These are phyloP conservation scores for Penicillium sp. DNA, from an alignment of 2,329 filamentous ascomycete species.

Conservation along the genomic window DNA sequence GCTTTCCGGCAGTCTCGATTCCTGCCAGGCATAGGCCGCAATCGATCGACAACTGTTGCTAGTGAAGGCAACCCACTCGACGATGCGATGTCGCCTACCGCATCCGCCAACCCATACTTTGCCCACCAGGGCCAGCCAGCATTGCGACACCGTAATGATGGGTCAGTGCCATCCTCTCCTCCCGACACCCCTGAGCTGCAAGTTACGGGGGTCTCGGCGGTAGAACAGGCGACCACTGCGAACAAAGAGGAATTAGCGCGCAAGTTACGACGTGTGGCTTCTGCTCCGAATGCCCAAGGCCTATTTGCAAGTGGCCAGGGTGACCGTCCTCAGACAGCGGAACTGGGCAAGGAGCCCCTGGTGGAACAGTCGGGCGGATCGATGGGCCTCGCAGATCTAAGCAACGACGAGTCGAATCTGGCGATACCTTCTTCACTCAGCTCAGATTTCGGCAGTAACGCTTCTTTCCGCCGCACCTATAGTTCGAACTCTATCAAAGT, in stretches of 20 bases:
- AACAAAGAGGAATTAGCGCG: slow-evolving; percentile 92
- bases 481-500: slow-evolving; percentile 99
- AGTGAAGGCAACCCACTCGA: slow-evolving; percentile 91
- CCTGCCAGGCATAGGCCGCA: slow-evolving; percentile 80
- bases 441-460: slow-evolving; percentile 60
- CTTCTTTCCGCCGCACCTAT: slow-evolving; percentile 89
- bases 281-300: slow-evolving; percentile 94
- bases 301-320: slow-evolving; percentile 67
- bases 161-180: slow-evolving; percentile 86
- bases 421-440: slow-evolving; percentile 35
- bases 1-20: slow-evolving; percentile 82
- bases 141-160: slow-evolving; percentile 90
- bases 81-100: slow-evolving; percentile 84
- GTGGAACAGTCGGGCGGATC: slow-evolving; percentile 54
- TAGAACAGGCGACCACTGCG: slow-evolving; percentile 67
- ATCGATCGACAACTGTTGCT: slow-evolving; percentile 83
- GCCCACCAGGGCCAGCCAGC: slow-evolving; percentile 92
- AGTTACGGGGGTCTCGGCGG: slow-evolving; percentile 65
- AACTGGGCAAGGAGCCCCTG: slow-evolving; percentile 79
- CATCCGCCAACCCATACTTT: slow-evolving; percentile 95
- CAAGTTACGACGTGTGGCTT: slow-evolving; percentile 89
- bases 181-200: slow-evolving; percentile 83
- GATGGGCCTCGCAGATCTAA: slow-evolving; percentile 54
- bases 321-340: slow-evolving; percentile 77
- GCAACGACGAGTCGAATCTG: slow-evolving; percentile 28